Percentiles rank a stretch among this genome's conserved stretches.
Conservation (phyloP, 768 basidiomycete genomes). For the Termitomyces bulborhizus region DNA sequence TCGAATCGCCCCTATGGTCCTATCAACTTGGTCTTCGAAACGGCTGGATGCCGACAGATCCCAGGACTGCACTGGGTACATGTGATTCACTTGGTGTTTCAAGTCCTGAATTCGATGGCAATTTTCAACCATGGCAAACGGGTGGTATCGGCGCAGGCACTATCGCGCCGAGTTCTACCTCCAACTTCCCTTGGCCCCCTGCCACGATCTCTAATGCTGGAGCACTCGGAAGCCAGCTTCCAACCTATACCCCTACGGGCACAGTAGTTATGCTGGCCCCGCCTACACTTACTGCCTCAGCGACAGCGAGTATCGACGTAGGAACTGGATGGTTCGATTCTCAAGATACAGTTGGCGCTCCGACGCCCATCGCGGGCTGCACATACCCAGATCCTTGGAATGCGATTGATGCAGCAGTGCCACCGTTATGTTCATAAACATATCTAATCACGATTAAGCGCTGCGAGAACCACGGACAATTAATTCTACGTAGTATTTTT, state of each 20-base stretch:
- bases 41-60: slow-evolving; percentile 49
- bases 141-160: slow-evolving; percentile 56
- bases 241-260: slow-evolving; percentile 66
- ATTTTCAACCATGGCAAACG: slow-evolving; percentile 59
- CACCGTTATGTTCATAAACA: slow-evolving; percentile 17
- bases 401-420: slow-evolving; percentile 27
- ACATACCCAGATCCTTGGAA: slow-evolving; percentile 46
- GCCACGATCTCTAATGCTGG: slow-evolving; percentile 32
- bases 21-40: slow-evolving; percentile 35
- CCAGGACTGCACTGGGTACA: slow-evolving; percentile 43
- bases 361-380: slow-evolving; percentile 48
- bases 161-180: slow-evolving; percentile 36
- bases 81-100: slow-evolving; percentile 52
- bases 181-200: slow-evolving; percentile 57
- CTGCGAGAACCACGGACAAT: slow-evolving; percentile 7
- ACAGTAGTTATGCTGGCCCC: slow-evolving; percentile 50
- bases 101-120: slow-evolving; percentile 31
- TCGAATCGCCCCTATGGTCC: slow-evolving; percentile 44
- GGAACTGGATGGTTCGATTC: slow-evolving; percentile 54
- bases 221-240: slow-evolving; percentile 39
- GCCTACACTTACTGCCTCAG: slow-evolving; percentile 29
- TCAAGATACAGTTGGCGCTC: slow-evolving; percentile 39
- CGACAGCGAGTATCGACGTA: slow-evolving; percentile 33
- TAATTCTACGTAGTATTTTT: background rate
- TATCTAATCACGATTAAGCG: background rate